These are phyloP conservation scores for Pyrus communis DNA, from an alignment of 306 rosid genomes.

Conservation along the genomic window DNA sequence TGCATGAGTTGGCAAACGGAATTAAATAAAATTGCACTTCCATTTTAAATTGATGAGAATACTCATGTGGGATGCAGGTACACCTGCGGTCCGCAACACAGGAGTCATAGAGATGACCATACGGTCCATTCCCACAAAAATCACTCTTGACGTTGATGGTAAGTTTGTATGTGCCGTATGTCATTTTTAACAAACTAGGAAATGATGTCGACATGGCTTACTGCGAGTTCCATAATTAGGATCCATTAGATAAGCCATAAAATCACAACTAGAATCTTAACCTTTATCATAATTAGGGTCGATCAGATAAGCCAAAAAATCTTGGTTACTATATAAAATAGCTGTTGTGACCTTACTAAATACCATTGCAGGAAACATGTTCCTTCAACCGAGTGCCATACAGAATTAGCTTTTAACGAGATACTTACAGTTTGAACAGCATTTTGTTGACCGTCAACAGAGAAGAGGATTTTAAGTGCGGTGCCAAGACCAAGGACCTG, in stretches of 20 bases:
- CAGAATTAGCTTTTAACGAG: neutral
- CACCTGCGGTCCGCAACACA: neutral
- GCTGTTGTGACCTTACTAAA: too few species aligned
- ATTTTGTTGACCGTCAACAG: constrained; percentile 54
- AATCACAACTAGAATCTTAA: neutral
- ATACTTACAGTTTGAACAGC: constrained; percentile 50
- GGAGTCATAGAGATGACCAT: neutral
- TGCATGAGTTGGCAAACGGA: neutral
- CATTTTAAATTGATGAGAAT: neutral
- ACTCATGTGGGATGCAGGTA: neutral
- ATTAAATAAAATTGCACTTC: neutral
- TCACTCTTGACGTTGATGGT: neutral
- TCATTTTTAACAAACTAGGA: neutral
- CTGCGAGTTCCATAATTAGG: neutral
- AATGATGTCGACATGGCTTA: neutral
- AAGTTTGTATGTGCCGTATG: neutral
- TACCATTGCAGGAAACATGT: too few species aligned
- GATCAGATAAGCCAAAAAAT: neutral
- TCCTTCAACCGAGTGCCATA: too few species aligned
- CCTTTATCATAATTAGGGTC: neutral
- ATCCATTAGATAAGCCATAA: neutral
- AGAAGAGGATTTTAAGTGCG: constrained; percentile 83
- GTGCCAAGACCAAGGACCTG: constrained; percentile 99
- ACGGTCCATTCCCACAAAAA: neutral
- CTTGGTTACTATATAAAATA: neutral